These are phyloP conservation scores for Colletotrichum graminicola DNA, from an alignment of 2,329 filamentous ascomycete species.

Conservation along the genomic window DNA sequence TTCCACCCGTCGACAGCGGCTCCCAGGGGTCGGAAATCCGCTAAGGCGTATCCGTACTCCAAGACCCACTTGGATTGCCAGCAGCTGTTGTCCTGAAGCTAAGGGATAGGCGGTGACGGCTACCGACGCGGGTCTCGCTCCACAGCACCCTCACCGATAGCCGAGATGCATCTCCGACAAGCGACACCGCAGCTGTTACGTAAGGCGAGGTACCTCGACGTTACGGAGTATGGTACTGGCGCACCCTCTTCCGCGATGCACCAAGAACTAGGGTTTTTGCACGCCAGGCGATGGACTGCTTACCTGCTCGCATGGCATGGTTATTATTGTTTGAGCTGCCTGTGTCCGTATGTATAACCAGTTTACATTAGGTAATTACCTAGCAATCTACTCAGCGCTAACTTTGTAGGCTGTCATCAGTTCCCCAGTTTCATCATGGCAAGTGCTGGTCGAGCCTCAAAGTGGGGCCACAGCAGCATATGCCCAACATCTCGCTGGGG, in stretches of 20 bases:
- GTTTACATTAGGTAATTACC: too few species aligned
- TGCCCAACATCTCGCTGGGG: not conserved
- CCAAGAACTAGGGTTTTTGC: not conserved
- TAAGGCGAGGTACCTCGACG: not conserved
- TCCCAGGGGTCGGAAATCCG: constrained; percentile 29
- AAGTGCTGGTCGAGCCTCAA: constrained; percentile 6
- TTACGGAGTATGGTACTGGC: too few species aligned
- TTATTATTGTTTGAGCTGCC: too few species aligned
- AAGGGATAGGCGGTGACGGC: constrained; percentile 22
- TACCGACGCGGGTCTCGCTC: constrained; percentile 32
- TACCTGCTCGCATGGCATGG: too few species aligned
- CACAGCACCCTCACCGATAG: constrained; percentile 35
- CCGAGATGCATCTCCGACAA: constrained; percentile 28
- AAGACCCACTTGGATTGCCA: not conserved
- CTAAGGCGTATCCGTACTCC: constrained; percentile 13
- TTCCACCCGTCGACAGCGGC: constrained; percentile 32
- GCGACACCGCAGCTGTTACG: not conserved
- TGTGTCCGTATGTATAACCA: too few species aligned
- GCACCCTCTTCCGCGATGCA: constrained; percentile 7
- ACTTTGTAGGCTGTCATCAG: too few species aligned
- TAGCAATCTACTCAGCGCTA: too few species aligned
- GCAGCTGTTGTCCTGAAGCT: constrained; percentile 25
- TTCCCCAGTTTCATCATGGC: constrained; percentile 5
- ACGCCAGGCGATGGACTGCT: not conserved
- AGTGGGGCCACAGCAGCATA: not conserved